Conservation (phyloP, 169 alveolate species). For the Eimeria brunetti region DNA sequence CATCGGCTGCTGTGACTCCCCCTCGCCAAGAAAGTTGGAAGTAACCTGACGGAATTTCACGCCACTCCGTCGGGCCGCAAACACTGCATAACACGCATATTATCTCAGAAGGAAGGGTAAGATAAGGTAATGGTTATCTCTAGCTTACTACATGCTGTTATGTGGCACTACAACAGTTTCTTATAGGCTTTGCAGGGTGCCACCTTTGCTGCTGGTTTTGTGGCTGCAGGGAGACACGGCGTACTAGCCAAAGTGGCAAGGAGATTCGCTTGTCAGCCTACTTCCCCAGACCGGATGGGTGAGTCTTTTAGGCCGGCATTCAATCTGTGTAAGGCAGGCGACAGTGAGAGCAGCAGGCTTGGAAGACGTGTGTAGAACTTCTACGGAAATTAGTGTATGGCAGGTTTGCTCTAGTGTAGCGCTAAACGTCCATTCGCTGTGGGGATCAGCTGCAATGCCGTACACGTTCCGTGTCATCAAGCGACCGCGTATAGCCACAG, state of each 20-base stretch:
- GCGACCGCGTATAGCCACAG: slow-evolving; percentile 45
- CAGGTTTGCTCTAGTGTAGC: background rate
- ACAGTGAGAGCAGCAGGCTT: background rate
- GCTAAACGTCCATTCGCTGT: background rate
- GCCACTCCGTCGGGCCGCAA: slow-evolving; percentile 61
- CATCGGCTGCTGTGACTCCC: slow-evolving; percentile 6
- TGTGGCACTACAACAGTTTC: background rate
- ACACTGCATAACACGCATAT: slow-evolving; percentile 11
- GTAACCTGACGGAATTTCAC: slow-evolving; percentile 23
- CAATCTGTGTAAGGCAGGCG: background rate
- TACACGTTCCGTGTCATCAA: background rate
- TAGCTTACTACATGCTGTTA: background rate
- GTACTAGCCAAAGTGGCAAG: slow-evolving; percentile 61
- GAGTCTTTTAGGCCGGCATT: background rate
- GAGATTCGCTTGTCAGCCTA: background rate
- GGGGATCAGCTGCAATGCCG: background rate
- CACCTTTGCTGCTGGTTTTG: background rate
- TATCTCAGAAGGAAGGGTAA: background rate
- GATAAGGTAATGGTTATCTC: background rate
- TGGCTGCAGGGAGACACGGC: background rate
- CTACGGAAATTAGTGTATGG: background rate
- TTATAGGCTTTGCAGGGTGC: background rate
- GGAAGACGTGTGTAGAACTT: background rate
- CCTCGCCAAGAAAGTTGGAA: slow-evolving; percentile 58
- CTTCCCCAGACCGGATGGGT: background rate